These are phyloP conservation scores for Hypericum androsaemum DNA, from an alignment of 345 rosid species.

Conservation along the genomic window DNA sequence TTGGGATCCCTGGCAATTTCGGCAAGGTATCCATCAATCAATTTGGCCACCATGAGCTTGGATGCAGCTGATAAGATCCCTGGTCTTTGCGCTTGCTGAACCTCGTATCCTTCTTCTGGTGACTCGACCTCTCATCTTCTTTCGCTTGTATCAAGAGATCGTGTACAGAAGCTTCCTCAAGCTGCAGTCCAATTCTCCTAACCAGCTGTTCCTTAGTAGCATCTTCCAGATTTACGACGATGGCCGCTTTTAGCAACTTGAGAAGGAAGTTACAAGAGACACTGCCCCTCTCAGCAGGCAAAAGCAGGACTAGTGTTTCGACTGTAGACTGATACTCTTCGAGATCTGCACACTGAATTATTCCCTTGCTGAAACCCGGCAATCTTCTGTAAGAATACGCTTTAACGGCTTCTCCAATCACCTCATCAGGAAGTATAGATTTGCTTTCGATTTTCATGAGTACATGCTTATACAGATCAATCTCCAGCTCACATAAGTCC, in stretches of 20 bases:
- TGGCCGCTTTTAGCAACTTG: conserved; percentile 67
- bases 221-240: conserved; percentile 39
- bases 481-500: conserved; percentile 73
- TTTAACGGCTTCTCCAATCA: conserved; percentile 80
- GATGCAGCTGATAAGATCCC: conserved; percentile 76
- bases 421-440: conserved; percentile 37
- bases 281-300: conserved; percentile 59
- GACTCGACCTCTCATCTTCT: conserved; percentile 43
- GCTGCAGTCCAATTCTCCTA: conserved; percentile 53
- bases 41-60: conserved; percentile 74
- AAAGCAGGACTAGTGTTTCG: conserved; percentile 47
- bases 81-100: conserved; percentile 27
- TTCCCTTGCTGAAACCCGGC: conserved; percentile 57
- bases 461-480: conserved; percentile 57
- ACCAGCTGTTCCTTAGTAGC: conserved; percentile 36
- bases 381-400: conserved; percentile 70
- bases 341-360: conserved; percentile 36
- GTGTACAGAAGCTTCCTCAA: conserved; percentile 59
- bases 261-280: conserved; percentile 72
- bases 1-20: conserved; percentile 70
- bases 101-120: conserved; percentile 25
- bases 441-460: conserved; percentile 37
- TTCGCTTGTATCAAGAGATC: conserved; percentile 52
- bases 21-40: conserved; percentile 63
- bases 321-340: conserved; percentile 39